These are phyloP conservation scores for Pisolithus orientalis DNA, from an alignment of 768 basidiomycete species.

Conservation along the genomic window DNA sequence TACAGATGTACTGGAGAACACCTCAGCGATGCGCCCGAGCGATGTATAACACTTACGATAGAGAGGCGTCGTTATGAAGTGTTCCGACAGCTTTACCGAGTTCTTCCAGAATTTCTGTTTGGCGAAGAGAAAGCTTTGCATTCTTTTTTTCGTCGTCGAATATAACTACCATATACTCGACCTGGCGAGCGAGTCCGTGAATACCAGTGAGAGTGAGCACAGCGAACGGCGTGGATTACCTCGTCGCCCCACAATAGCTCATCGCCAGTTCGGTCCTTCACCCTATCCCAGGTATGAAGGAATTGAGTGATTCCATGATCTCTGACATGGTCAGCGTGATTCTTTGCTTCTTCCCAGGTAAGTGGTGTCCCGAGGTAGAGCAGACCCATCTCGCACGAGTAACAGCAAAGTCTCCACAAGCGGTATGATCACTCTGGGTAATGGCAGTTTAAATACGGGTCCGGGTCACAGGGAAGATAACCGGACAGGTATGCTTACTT, in stretches of 20 bases:
- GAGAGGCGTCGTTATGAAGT: constrained; percentile 45
- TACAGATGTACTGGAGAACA: constrained; percentile 49
- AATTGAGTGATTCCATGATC: constrained; percentile 94
- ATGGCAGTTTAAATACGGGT: neutral
- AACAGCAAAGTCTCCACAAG: neutral
- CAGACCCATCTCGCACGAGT: constrained; percentile 66
- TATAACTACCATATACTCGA: constrained; percentile 93
- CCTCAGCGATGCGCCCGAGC: neutral
- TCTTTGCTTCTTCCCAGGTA: constrained; percentile 83
- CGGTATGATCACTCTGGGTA: neutral
- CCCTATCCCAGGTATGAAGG: constrained; percentile 83
- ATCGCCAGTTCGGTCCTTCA: constrained; percentile 88
- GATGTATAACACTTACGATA: constrained; percentile 41
- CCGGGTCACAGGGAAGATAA: neutral
- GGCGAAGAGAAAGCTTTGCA: constrained; percentile 87
- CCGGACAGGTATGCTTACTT: neutral
- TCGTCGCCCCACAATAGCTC: constrained; percentile 98
- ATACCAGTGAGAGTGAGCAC: constrained; percentile 1
- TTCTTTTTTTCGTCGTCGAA: constrained; percentile 75
- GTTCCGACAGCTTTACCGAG: constrained; percentile 62
- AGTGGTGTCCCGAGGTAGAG: constrained; percentile 90
- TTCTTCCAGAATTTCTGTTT: constrained; percentile 87
- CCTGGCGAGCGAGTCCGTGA: constrained; percentile 37
- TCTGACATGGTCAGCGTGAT: constrained; percentile 84
- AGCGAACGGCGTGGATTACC: constrained; percentile 40